phyloP scores from a whole-genome alignment of 352 stramenopile species.

The Thalassiosira sp. region DNA sequence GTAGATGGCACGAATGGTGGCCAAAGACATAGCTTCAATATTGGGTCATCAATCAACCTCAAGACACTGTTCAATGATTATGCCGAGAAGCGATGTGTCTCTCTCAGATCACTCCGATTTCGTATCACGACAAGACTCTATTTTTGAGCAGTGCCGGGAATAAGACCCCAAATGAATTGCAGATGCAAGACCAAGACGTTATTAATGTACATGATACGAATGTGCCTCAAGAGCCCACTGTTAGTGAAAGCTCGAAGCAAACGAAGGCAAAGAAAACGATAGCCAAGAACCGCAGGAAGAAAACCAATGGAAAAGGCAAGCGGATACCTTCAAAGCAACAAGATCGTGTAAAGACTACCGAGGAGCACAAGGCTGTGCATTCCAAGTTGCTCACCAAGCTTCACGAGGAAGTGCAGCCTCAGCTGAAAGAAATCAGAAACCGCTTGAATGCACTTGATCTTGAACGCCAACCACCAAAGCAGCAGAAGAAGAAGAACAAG shows the following conservation, averaged over 20 bases:
- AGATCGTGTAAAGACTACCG: neutral
- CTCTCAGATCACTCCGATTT: conserved; percentile 27
- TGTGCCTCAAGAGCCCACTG: neutral
- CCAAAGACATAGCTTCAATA: conserved; percentile 1
- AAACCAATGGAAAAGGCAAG: neutral
- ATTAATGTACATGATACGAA: conserved; percentile 15
- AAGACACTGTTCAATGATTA: conserved; percentile 34
- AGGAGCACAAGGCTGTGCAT: conserved; percentile 14
- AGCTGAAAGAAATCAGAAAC: conserved; percentile 2
- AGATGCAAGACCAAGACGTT: conserved; percentile 15
- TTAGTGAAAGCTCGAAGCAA: neutral
- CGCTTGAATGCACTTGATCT: neutral
- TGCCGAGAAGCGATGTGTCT: conserved; percentile 18
- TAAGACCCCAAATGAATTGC: conserved; percentile 15
- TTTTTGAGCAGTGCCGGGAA: conserved; percentile 31
- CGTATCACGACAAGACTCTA: conserved; percentile 17
- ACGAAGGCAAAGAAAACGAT: neutral
- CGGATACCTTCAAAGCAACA: neutral
- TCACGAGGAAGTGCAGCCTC: conserved; percentile 4
- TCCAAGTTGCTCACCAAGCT: conserved; percentile 10
- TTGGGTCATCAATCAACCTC: conserved; percentile 11
- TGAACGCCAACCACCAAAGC: neutral
- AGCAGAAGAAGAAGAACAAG: neutral
- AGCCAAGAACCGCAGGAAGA: neutral
- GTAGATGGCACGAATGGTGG: neutral